Percentiles rank a stretch among this genome's conserved stretches.
These are phyloP conservation scores for Neonectria coccinea DNA, from an alignment of 2,329 filamentous ascomycete species.

Conservation along the genomic window DNA sequence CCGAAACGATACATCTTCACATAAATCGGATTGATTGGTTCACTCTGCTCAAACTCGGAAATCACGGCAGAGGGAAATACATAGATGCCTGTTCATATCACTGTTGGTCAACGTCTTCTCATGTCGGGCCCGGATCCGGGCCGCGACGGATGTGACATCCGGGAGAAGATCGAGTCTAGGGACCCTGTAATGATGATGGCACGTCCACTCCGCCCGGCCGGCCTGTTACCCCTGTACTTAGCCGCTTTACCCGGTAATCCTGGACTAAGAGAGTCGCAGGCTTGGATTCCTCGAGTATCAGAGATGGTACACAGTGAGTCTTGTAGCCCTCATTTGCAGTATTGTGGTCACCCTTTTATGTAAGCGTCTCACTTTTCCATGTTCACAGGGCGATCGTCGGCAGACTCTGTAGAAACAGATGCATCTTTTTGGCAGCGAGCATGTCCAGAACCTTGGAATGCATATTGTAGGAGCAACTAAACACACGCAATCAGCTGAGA, in stretches of 20 bases:
- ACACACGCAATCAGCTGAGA: no score
- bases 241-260: conserved; percentile 4
- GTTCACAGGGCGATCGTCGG: no score
- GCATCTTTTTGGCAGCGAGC: no score
- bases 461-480: no score
- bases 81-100: not conserved
- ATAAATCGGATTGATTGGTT: not conserved
- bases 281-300: not conserved
- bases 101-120: not conserved
- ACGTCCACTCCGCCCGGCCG: not conserved
- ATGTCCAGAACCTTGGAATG: no score
- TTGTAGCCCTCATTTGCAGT: no score
- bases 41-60: not conserved
- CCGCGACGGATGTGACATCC: not conserved
- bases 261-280: not conserved
- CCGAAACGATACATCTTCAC: not conserved
- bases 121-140: not conserved
- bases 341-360: no score
- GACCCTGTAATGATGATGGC: not conserved
- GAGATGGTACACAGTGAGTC: no score
- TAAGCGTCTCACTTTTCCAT: no score
- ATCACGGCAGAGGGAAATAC: no score
- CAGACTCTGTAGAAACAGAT: no score
- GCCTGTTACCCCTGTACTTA: not conserved
- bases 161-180: not conserved